These are phyloP conservation scores for Thermothelomyces thermophilus DNA, from an alignment of 2,329 filamentous ascomycete genomes.

Conservation along the genomic window DNA sequence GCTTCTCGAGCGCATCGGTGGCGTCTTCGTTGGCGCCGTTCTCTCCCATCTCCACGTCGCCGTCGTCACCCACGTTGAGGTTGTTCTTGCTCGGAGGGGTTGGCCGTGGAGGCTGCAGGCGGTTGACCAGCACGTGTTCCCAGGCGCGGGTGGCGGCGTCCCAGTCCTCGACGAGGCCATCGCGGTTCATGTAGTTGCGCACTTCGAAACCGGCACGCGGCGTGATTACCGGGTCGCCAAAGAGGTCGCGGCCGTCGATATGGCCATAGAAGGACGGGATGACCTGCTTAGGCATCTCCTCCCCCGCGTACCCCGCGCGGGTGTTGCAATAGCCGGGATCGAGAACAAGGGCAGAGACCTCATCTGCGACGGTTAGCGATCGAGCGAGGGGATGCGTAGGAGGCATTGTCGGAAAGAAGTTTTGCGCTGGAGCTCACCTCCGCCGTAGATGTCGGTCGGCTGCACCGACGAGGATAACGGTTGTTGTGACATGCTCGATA, in stretches of 20 bases:
- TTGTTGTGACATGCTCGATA: slow-evolving; percentile 45
- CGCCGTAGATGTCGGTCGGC: slow-evolving; percentile 58
- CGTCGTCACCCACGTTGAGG: slow-evolving; percentile 58
- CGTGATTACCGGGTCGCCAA: slow-evolving; percentile 85
- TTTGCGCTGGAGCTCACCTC: slow-evolving; percentile 40
- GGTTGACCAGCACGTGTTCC: slow-evolving; percentile 86
- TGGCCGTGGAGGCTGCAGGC: slow-evolving; percentile 70
- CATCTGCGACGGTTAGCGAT: slow-evolving; percentile 53
- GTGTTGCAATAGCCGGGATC: slow-evolving; percentile 89
- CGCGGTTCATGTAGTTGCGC: slow-evolving; percentile 83
- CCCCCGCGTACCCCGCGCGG: slow-evolving; percentile 92
- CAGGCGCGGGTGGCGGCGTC: slow-evolving; percentile 82
- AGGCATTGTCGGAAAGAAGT: too few relatives aligned
- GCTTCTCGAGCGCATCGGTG: slow-evolving; percentile 58
- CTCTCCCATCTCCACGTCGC: slow-evolving; percentile 54
- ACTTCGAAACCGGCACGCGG: slow-evolving; percentile 73
- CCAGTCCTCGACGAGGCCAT: slow-evolving; percentile 94
- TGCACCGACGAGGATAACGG: slow-evolving; percentile 48
- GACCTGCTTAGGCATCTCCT: slow-evolving; percentile 93
- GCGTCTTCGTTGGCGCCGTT: slow-evolving; percentile 24
- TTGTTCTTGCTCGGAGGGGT: slow-evolving; percentile 69
- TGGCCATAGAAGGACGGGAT: slow-evolving; percentile 84
- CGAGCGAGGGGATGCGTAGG: not conserved
- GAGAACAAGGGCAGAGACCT: slow-evolving; percentile 93
- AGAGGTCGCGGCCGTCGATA: slow-evolving; percentile 55